Evolutionary conservation across 1,139 yeast genomes (phyloP).

Genomic region (Magnusiomyces paraingens): DNA sequence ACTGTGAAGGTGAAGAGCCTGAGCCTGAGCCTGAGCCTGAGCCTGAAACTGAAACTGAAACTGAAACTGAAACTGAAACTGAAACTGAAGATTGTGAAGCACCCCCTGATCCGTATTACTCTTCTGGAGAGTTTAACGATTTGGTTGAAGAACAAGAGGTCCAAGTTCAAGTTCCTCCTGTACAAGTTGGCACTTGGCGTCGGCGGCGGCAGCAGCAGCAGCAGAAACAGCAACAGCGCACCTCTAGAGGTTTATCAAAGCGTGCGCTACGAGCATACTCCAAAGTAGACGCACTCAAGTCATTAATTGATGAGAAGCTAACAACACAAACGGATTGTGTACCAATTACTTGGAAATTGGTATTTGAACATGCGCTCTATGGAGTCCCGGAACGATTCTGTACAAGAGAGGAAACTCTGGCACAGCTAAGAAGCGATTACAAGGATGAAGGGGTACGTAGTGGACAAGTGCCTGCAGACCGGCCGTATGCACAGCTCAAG

Average conservation of each 20-base stretch:
- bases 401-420: constrained; percentile 14
- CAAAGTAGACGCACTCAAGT: constrained; percentile 1
- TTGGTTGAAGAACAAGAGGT: background rate
- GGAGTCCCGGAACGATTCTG: constrained; percentile 24
- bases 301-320: constrained; percentile 8
- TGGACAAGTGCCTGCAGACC: background rate
- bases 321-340: constrained; percentile 18
- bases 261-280: background rate
- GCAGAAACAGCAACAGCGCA: too few relatives aligned
- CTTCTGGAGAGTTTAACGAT: background rate
- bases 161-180: background rate
- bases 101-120: background rate
- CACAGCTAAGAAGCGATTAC: constrained; percentile 7
- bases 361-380: constrained; percentile 24
- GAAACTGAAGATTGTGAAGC: background rate
- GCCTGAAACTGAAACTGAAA: background rate
- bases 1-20: constrained; percentile 2
- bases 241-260: background rate
- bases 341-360: constrained; percentile 24
- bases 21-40: background rate
- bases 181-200: too few relatives aligned
- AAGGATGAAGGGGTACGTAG: constrained; percentile 1
- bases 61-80: background rate
- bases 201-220: too few relatives aligned
- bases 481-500: constrained; percentile 2